Percentiles rank a stretch among this genome's conserved stretches.
Conservation (phyloP, 2,329 filamentous ascomycete species). For the Microsporum ferrugineum region DNA sequence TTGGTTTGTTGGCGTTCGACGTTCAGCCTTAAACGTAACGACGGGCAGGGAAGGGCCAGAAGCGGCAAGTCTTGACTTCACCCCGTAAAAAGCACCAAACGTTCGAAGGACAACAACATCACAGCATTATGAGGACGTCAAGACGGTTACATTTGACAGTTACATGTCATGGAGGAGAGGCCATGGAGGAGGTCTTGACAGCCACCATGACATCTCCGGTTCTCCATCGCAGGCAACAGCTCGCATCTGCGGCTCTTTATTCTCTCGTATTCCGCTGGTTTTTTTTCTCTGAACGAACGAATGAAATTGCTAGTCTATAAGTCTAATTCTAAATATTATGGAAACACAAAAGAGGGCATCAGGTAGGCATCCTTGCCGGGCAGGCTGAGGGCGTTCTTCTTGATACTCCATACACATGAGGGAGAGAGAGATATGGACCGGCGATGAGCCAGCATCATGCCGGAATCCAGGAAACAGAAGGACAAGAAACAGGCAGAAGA, state of each 20-base stretch:
- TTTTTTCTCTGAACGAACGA: not conserved
- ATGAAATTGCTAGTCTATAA: slow-evolving; percentile 2
- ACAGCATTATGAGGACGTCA: too few species aligned
- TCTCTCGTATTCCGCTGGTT: too few species aligned
- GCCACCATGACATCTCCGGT: too few species aligned
- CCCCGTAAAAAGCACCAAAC: too few species aligned
- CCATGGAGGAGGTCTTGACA: too few species aligned
- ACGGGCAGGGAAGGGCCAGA: slow-evolving; percentile 2
- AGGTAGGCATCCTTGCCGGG: not conserved
- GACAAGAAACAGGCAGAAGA: not conserved
- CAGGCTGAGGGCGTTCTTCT: not conserved
- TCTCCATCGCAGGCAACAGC: too few species aligned
- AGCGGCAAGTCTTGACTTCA: not conserved
- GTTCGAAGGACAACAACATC: too few species aligned
- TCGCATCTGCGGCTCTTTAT: too few species aligned
- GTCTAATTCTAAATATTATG: not conserved
- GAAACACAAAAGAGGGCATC: not conserved
- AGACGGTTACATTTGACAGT: too few species aligned
- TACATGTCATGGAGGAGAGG: too few species aligned
- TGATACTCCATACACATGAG: not conserved
- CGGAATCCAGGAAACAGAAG: not conserved
- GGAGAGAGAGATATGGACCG: not conserved
- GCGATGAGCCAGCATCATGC: not conserved
- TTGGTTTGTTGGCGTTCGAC: not conserved
- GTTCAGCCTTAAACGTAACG: not conserved